A percentile compares a stretch with the other conserved stretches of the same genome.
phyloP scores from a whole-genome alignment of 1,284 basidiomycete genomes.

The Neonothopanus nambi region DNA sequence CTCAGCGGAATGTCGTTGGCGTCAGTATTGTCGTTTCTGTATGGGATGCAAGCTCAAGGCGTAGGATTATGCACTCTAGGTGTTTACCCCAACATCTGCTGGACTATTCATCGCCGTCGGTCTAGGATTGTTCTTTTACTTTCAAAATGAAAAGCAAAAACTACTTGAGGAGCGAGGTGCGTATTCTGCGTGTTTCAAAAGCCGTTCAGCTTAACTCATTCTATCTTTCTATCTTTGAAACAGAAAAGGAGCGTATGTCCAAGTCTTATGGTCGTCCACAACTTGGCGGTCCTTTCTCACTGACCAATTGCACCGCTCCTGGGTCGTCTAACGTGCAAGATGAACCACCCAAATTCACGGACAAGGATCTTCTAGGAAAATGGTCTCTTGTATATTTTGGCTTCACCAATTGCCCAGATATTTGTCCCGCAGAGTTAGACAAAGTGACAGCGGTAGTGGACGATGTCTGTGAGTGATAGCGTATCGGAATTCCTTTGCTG shows the following conservation, averaged over 20 bases:
- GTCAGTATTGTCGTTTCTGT: slow-evolving; percentile 27
- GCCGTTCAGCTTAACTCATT: neutral
- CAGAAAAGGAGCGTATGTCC: slow-evolving; percentile 59
- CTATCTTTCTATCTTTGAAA: neutral
- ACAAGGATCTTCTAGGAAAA: slow-evolving; percentile 83
- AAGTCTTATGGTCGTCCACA: slow-evolving; percentile 68
- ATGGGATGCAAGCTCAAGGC: neutral
- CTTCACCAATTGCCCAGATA: slow-evolving; percentile 97
- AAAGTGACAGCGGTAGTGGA: slow-evolving; percentile 90
- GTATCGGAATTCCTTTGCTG: neutral
- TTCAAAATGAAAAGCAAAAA: slow-evolving; percentile 83
- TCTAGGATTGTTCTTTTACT: slow-evolving; percentile 84
- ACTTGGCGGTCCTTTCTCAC: slow-evolving; percentile 88
- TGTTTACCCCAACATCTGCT: slow-evolving; percentile 87
- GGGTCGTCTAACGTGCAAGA: neutral
- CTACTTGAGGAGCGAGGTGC: slow-evolving; percentile 73
- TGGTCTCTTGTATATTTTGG: slow-evolving; percentile 95
- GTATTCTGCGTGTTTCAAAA: slow-evolving; percentile 29
- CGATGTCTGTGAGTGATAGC: slow-evolving; percentile 58
- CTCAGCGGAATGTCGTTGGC: slow-evolving; percentile 35
- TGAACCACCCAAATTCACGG: slow-evolving; percentile 66
- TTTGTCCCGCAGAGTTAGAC: slow-evolving; percentile 97
- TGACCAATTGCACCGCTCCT: slow-evolving; percentile 43
- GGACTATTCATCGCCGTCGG: slow-evolving; percentile 84
- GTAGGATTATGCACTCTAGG: slow-evolving; percentile 42